Conservation (phyloP, 176 grass and related monocot genomes). For the Guadua angustifolia region DNA sequence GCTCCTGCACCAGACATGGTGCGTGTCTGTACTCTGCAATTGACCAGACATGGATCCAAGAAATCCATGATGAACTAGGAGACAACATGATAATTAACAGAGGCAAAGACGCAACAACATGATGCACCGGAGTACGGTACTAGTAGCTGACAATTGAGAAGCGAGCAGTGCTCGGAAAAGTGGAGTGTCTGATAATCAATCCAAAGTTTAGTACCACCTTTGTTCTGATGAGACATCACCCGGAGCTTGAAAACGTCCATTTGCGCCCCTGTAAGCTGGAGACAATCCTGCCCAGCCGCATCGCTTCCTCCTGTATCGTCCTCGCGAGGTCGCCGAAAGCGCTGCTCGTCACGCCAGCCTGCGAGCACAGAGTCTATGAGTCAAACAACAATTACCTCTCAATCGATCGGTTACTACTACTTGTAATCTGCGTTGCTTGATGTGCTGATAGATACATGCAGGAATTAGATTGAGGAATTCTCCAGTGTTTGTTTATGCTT, state of each 20-base stretch:
- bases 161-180: neutral
- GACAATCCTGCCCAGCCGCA: constrained; percentile 57
- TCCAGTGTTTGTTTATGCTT: neutral
- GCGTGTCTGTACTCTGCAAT: neutral
- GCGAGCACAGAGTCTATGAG: neutral
- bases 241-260: constrained; percentile 23
- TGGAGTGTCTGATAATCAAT: constrained; percentile 24
- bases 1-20: too few relatives aligned
- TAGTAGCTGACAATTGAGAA: neutral
- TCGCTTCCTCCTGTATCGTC: constrained; percentile 66
- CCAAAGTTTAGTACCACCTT: neutral
- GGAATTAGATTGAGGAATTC: neutral
- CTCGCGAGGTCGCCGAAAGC: constrained; percentile 51
- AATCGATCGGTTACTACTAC: neutral
- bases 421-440: neutral
- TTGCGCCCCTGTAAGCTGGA: constrained; percentile 63
- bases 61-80: neutral
- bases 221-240: constrained; percentile 19
- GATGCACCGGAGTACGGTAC: too few relatives aligned
- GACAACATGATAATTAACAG: too few relatives aligned
- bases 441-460: neutral
- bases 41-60: neutral
- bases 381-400: neutral
- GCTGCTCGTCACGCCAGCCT: constrained; percentile 56
- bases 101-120: too few relatives aligned